Evolutionary conservation across 139 green algal species (phyloP).

Genomic region (Desmodesmus armatus): DNA sequence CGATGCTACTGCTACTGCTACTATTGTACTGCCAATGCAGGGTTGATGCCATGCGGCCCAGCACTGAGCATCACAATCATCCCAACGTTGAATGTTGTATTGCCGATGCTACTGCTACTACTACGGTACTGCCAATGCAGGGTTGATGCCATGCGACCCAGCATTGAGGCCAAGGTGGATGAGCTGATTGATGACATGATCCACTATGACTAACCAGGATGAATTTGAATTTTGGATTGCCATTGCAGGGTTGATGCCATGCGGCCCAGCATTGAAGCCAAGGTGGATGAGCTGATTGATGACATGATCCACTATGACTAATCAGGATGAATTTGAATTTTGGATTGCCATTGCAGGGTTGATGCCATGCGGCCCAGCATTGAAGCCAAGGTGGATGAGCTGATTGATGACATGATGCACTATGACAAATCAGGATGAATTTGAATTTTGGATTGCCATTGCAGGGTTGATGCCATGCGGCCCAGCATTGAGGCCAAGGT

Average conservation of each 20-base stretch:
- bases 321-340: no score
- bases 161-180: constrained; percentile 45
- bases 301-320: no score
- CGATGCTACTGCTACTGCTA: background rate
- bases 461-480: constrained; percentile 20
- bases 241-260: constrained; percentile 20
- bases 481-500: constrained; percentile 44
- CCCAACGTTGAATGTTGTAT: background rate
- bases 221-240: no score
- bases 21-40: background rate
- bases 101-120: background rate
- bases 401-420: constrained; percentile 44
- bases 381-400: constrained; percentile 34
- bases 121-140: background rate
- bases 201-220: no score
- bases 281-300: constrained; percentile 49
- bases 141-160: constrained; percentile 20
- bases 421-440: no score
- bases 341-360: no score
- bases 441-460: no score
- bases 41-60: no score
- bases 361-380: constrained; percentile 45
- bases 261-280: constrained; percentile 38
- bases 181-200: constrained; percentile 46
- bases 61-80: background rate